Percentiles rank a stretch among this genome's conserved stretches.
These are phyloP conservation scores for Sanghuangporus weigelae DNA, from an alignment of 1,284 basidiomycete genomes.

Conservation along the genomic window DNA sequence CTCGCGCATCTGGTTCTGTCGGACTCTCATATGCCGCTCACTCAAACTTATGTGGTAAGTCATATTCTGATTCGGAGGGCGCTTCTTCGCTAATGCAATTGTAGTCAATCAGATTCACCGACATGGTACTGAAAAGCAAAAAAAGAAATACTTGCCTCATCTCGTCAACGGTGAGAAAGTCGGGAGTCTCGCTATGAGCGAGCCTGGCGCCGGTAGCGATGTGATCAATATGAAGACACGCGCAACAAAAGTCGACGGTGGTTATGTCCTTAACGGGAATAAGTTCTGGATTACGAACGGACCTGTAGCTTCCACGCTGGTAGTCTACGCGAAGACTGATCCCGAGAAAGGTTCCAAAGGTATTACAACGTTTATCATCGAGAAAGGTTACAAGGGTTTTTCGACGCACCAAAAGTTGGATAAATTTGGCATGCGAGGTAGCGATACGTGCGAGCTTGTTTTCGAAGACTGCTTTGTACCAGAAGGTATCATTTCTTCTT, in stretches of 20 bases:
- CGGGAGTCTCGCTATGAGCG: conserved; percentile 92
- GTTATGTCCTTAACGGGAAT: conserved; percentile 81
- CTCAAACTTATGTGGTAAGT: conserved; percentile 68
- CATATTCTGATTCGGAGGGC: conserved; percentile 35
- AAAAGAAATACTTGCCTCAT: conserved; percentile 82
- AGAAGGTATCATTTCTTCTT: conserved; percentile 43
- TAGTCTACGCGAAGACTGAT: conserved; percentile 90
- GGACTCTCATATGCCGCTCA: conserved; percentile 93
- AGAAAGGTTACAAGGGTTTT: conserved; percentile 79
- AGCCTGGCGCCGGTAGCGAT: conserved; percentile 87
- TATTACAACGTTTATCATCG: conserved; percentile 90
- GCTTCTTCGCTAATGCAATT: conserved; percentile 30
- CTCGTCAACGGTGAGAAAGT: conserved; percentile 81
- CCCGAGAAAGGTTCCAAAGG: conserved; percentile 79
- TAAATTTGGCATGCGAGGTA: conserved; percentile 95
- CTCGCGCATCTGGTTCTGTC: conserved; percentile 84
- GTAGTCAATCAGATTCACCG: conserved; percentile 65
- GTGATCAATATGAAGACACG: conserved; percentile 87
- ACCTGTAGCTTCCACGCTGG: conserved; percentile 81
- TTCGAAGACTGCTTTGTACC: conserved; percentile 91
- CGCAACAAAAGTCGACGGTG: conserved; percentile 71
- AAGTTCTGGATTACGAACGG: conserved; percentile 99
- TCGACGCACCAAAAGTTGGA: conserved; percentile 88
- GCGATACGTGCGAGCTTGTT: conserved; percentile 90
- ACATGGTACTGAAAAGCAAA: conserved; percentile 84